Evolutionary conservation across 768 basidiomycete genomes (phyloP).

Genomic region (Agrocybe chaxingu): DNA sequence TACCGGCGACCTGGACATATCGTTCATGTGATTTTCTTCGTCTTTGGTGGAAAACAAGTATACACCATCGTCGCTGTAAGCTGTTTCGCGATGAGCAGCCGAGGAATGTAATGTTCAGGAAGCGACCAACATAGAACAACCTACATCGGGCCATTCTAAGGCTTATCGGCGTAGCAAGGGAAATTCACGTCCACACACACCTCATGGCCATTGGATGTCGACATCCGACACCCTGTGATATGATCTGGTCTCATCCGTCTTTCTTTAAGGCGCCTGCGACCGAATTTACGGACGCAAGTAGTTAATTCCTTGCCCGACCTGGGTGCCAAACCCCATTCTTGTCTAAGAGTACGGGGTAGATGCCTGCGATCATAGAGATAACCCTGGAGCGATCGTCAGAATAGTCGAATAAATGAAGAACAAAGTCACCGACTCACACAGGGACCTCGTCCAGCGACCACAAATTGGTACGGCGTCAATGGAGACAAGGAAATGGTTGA

Average conservation of each 20-base stretch:
- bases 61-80: conserved; percentile 69
- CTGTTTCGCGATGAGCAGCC: conserved; percentile 32
- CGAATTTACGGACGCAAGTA: conserved; percentile 82
- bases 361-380: conserved; percentile 85
- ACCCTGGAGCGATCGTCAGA: conserved; percentile 38
- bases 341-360: conserved; percentile 52
- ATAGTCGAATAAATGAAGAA: not conserved
- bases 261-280: conserved; percentile 33
- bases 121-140: conserved; percentile 57
- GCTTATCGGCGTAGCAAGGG: too few species aligned
- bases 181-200: conserved; percentile 30
- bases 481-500: conserved; percentile 75
- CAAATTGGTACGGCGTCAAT: conserved; percentile 78
- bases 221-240: conserved; percentile 76
- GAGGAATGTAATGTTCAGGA: not conserved
- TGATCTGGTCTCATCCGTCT: conserved; percentile 46
- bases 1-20: conserved; percentile 19
- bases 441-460: conserved; percentile 79
- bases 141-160: conserved; percentile 28
- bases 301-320: conserved; percentile 46
- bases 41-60: conserved; percentile 76
- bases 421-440: conserved; percentile 46
- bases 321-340: conserved; percentile 68
- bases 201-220: conserved; percentile 70
- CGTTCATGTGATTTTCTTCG: conserved; percentile 35